A percentile compares a stretch with the other conserved stretches of the same genome.
Conservation (phyloP, 2,329 filamentous ascomycete genomes). For the Dactylellina haptotyla region DNA sequence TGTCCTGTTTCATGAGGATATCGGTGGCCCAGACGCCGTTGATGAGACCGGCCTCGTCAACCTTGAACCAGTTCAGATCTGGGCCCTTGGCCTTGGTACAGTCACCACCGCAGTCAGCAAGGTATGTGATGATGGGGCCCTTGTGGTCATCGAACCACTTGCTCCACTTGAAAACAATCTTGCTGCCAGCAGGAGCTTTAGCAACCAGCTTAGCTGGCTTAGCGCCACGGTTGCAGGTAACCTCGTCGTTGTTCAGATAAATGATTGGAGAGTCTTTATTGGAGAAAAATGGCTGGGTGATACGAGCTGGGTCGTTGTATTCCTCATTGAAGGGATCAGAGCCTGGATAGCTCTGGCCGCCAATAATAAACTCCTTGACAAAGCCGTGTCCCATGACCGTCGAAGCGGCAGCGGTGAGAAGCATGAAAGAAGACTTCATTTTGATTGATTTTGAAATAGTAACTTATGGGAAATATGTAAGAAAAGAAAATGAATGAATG, state of each 20-base stretch:
- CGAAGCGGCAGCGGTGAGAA: conserved; percentile 43
- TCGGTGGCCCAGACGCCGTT: conserved; percentile 63
- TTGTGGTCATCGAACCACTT: conserved; percentile 66
- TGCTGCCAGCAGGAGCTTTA: conserved; percentile 63
- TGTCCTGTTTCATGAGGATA: conserved; percentile 66
- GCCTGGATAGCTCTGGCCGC: conserved; percentile 43
- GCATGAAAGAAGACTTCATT: conserved; percentile 55
- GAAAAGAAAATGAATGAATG: conserved; percentile 6
- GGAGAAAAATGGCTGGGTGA: conserved; percentile 58
- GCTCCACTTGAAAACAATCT: conserved; percentile 65
- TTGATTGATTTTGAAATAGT: conserved; percentile 1
- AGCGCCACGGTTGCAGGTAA: conserved; percentile 65
- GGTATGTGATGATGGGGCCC: conserved; percentile 65
- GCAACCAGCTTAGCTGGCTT: conserved; percentile 63
- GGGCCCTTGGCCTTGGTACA: conserved; percentile 63
- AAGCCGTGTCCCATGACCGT: conserved; percentile 54
- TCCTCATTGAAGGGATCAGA: conserved; percentile 54
- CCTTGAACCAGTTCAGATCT: conserved; percentile 64
- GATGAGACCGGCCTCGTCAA: conserved; percentile 61
- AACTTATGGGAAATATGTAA: not conserved
- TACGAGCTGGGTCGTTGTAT: conserved; percentile 51
- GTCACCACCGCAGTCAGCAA: conserved; percentile 62
- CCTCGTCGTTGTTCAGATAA: conserved; percentile 62
- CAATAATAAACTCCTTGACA: conserved; percentile 53
- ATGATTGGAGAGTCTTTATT: conserved; percentile 64